Evolutionary conservation across 106 monocot genomes (phyloP), one percentile per base, ranked within the genome.

Genomic region (Dioscorea dumetorum): DNA sequence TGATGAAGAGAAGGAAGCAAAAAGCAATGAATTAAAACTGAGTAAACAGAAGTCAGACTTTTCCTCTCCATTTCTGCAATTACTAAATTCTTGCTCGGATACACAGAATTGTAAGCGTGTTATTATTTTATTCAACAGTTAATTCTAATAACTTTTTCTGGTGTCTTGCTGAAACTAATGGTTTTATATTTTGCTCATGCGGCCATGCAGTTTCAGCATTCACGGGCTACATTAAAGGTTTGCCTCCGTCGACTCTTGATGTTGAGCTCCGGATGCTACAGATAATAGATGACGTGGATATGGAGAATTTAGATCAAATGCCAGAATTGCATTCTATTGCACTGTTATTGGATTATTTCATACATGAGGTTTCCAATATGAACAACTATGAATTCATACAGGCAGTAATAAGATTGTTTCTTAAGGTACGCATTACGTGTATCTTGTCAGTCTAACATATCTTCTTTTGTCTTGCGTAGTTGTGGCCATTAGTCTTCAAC

Each of bases 301-400:
- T 78, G 32, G 66, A 78, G 33, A 58, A 32, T 21, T 4, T 78
- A 64, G 82, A 81, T 12, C 65, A 79, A 34, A 83, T 78, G 50
- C 63, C 76, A 51, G 93, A 99, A 69, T 23, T 90, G 51, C 73
- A 76, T 53, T 78, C 79, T 48, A 83, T 99, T 70, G 82, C 57
- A 56, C 72, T 85, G 32, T 57, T 99, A 50, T 67, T 99, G 66
- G 92, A 99, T 81, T 99, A 99, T 72, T 90, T 99, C 57, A 79
- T 83, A 64, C 66, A 85, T 59, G 93, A 99, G 73, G 72, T 99
- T 77, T 90, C 90, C 19, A 53, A 34, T 81, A 81, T 77, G 74
- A 93, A 85, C 65, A 99, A 93, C 79, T 99, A 93, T 60, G 99
- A 99, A 58, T 99, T 99, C 51, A 80, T 99, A 58, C 99, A 99